Conservation (phyloP, 2,329 filamentous ascomycete species). For the Fusarium tjaetaba region DNA sequence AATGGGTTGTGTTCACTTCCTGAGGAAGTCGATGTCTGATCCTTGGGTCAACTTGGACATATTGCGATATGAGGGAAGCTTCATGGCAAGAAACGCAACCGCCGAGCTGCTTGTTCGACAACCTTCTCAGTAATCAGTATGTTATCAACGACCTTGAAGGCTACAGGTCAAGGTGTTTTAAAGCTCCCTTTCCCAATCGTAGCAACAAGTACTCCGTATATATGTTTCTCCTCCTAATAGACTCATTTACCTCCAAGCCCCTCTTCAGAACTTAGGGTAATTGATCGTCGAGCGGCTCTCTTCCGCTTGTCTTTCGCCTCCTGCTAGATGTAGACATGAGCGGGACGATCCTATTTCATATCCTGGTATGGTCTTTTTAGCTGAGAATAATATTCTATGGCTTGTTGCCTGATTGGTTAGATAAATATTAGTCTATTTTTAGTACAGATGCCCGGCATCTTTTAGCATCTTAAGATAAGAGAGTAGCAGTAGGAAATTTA, state of each 20-base stretch:
- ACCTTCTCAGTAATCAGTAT: neutral
- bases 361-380: too few relatives aligned
- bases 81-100: neutral
- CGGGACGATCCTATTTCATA: too few relatives aligned
- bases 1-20: neutral
- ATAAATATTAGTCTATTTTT: too few relatives aligned
- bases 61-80: neutral
- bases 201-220: fast-evolving
- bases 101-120: neutral
- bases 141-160: neutral
- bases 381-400: too few relatives aligned
- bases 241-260: neutral
- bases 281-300: fast-evolving
- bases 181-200: fast-evolving
- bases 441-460: too few relatives aligned
- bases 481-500: too few relatives aligned
- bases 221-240: fast-evolving
- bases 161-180: fast-evolving
- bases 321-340: too few relatives aligned
- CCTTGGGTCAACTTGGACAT: neutral
- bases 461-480: too few relatives aligned
- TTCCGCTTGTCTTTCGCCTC: neutral
- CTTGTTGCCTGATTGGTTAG: fast-evolving
- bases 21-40: neutral
- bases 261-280: neutral